Percentiles rank a stretch among this genome's conserved stretches.
Conservation (phyloP, 345 rosid species). For the Lumnitzera racemosa region DNA sequence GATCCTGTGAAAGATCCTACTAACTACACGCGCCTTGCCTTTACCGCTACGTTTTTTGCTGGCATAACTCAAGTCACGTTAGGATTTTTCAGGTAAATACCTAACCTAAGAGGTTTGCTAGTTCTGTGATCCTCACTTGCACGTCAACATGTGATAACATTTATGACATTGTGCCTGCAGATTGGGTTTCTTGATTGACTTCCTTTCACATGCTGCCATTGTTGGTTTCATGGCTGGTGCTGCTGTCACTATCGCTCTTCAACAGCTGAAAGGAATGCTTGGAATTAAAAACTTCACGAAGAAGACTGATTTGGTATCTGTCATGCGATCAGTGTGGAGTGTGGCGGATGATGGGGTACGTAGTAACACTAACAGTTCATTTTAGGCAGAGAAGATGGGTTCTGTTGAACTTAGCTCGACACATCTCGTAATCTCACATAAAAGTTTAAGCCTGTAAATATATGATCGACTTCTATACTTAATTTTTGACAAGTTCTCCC, state of each 20-base stretch:
- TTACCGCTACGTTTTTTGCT: constrained; percentile 39
- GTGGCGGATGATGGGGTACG: constrained; percentile 14
- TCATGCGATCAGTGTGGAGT: constrained; percentile 24
- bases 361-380: neutral
- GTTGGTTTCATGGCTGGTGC: constrained; percentile 48
- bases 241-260: constrained; percentile 35
- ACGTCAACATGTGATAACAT: neutral
- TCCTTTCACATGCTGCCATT: constrained; percentile 37
- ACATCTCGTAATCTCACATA: too few relatives aligned
- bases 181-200: constrained; percentile 37
- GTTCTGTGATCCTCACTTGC: neutral
- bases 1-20: constrained; percentile 13
- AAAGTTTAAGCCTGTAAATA: too few relatives aligned
- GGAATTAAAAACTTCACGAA: constrained; percentile 27
- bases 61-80: constrained; percentile 36
- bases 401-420: too few relatives aligned
- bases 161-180: constrained; percentile 11
- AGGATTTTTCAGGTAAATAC: constrained; percentile 36
- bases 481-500: too few relatives aligned
- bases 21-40: constrained; percentile 27
- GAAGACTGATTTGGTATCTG: constrained; percentile 25
- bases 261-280: constrained; percentile 36
- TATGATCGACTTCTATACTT: too few relatives aligned
- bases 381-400: too few relatives aligned
- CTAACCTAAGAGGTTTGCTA: neutral